phyloP scores from a whole-genome alignment of 2,329 filamentous ascomycete species.

The Bipolaris gigantea region DNA sequence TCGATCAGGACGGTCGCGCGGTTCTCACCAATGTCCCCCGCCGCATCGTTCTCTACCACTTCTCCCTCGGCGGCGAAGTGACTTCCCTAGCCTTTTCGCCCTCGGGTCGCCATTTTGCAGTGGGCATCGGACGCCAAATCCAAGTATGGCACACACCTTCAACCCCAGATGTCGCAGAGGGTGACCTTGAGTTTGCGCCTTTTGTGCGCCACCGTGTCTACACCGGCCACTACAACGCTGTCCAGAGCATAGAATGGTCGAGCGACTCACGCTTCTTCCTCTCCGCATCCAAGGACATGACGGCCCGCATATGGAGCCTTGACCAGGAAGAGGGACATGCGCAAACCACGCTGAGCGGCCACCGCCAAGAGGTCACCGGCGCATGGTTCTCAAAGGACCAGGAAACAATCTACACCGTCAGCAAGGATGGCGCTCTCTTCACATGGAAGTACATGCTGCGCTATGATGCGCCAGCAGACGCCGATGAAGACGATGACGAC shows the following conservation, averaged over 20 bases:
- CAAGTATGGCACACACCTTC: constrained; percentile 97
- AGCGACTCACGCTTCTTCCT: constrained; percentile 94
- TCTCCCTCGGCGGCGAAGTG: constrained; percentile 85
- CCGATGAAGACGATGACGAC: constrained; percentile 62
- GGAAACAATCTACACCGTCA: constrained; percentile 93
- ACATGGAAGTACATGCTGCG: constrained; percentile 80
- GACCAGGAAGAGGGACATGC: constrained; percentile 83
- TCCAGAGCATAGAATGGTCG: constrained; percentile 91
- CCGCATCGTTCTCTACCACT: constrained; percentile 86
- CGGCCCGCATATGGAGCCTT: constrained; percentile 91
- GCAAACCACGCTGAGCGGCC: constrained; percentile 86
- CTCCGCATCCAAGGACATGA: constrained; percentile 88
- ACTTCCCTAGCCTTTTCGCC: constrained; percentile 88
- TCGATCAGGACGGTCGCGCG: constrained; percentile 92
- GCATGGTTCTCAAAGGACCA: constrained; percentile 97
- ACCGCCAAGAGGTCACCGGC: constrained; percentile 86
- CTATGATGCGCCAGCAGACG: constrained; percentile 57
- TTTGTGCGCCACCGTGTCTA: constrained; percentile 88
- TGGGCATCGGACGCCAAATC: constrained; percentile 80
- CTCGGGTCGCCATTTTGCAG: constrained; percentile 86
- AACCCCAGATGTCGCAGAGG: constrained; percentile 79
- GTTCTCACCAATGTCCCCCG: constrained; percentile 90
- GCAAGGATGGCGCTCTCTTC: constrained; percentile 96
- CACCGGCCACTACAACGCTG: constrained; percentile 83
- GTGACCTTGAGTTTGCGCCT: constrained; percentile 90